phyloP scores from a whole-genome alignment of 108 stramenopile species.

The Nannochloropsis granulata region DNA sequence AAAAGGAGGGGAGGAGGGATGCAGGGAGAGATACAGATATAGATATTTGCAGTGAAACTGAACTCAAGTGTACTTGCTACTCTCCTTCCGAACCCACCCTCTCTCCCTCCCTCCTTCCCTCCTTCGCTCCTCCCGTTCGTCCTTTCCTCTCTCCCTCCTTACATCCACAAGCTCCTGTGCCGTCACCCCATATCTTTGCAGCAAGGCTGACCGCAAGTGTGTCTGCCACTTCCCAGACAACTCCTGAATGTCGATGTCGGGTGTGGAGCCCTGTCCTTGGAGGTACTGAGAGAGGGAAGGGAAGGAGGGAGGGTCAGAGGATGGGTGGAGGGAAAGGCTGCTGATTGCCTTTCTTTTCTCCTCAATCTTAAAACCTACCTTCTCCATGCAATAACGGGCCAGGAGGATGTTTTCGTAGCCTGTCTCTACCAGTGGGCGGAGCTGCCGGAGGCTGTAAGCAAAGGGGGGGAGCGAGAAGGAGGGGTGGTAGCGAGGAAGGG shows the following conservation, averaged over 20 bases:
- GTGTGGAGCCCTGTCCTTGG: background rate
- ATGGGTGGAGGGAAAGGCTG: background rate
- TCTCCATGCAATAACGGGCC: constrained; percentile 8
- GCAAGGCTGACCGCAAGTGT: background rate
- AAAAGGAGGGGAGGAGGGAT: background rate
- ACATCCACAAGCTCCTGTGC: background rate
- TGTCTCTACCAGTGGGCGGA: constrained; percentile 24
- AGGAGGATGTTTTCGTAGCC: constrained; percentile 28
- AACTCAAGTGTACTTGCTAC: background rate
- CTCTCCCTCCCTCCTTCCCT: background rate
- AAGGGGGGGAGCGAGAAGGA: background rate
- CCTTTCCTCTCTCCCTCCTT: background rate
- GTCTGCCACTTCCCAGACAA: background rate
- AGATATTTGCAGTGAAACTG: background rate
- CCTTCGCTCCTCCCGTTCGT: background rate
- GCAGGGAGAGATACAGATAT: background rate
- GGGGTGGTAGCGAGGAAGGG: background rate
- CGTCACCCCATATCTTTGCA: background rate
- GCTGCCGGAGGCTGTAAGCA: constrained; percentile 2
- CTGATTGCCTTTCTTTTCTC: background rate
- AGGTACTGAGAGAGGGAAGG: background rate
- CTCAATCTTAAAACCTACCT: background rate
- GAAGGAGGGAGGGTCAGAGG: background rate
- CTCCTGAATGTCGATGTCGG: background rate
- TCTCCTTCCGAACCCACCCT: background rate